Evolutionary conservation across 352 stramenopile genomes (phyloP), one percentile per base, ranked within the genome.

Genomic region (Phytophthora sp.): DNA sequence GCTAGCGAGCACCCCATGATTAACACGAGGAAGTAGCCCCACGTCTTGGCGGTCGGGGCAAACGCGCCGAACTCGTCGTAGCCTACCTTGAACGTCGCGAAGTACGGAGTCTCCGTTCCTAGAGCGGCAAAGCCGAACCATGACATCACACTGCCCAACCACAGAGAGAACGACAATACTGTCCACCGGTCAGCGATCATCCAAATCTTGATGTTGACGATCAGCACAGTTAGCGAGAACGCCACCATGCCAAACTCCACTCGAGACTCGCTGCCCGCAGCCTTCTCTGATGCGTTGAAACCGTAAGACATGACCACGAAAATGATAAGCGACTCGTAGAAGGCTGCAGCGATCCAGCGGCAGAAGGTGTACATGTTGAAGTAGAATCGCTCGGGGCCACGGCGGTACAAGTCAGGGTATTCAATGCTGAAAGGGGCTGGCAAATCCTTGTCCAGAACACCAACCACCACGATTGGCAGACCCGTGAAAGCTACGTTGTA

Each of bases 401-500:
- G 78, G 18, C 74, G 77, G 45, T 95, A 97, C 54, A 97, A 67
- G 13, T 84, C 68, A 0, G 88, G 89, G 51, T 88, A 95, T 43
- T 92, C 77, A 17, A 92, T 42, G 27, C 81, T 87, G 56, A 92
- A 94, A 5, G 83, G 62, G 2, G 81, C 83, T 1, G 87, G 84
- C 23, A 97, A 37, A 45, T 97, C 89, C 46, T 94, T 89, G 54
- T 97, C 87, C 60, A 95, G 65, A 3, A 94, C 87, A 15, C 83
- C 87, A 3, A 95, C 73, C 5, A 94, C 76, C 23, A 95, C 62
- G 52, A 99, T 98, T 9, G 97, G 96, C 13, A 98, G 54, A 21
- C 84, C 88, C 5, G 90, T 98, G 60, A 95, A 97, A 12, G 97
- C 86, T 60, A 99, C 89, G 69, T 98, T 99, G 67, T 98, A 98